Base-by-base conservation (phyloP, 179 eudicot genomes). In the Beta lomatogona region DNA sequence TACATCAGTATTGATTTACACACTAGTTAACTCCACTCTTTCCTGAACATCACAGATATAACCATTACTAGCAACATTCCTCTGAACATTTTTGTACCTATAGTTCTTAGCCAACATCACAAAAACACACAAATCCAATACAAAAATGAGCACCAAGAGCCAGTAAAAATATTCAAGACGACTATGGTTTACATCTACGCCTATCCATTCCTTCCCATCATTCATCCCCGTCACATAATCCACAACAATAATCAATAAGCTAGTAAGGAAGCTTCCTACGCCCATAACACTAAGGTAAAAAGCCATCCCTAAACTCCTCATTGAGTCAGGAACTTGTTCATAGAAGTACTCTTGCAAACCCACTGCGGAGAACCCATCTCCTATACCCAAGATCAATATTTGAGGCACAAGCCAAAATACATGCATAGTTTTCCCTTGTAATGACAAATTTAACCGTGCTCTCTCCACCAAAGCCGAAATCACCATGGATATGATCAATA, bases 331-430 rank as follows among this genome's bases (percentile, higher is more conserved):
- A n/a, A 89, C 94, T 83, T 93, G 92, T 22, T 89, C 94, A 52
- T 93, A 93, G 76, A 89, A 92, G 48, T 84, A 92, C 84, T 93
- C 97, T 84, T 93, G 97, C 83, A 93, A 72, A 4, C 95, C 96
- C 9, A 92, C 97, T 1, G 92, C 80, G 4, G 92, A 82, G 66
- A 92, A 91, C 63, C 90, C 90, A 50, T 93, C 96, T n/a, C 86
- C 97, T 3, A 92, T 67, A 3, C 93, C 95, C 0, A 88, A 45
- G 18, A 92, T 72, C 1, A 92, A 25, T 81, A 77, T 87, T 55
- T 92, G 94, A 4, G 96, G 97, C 7, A 86, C 90, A n/a, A 93
- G 78, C 97, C 96, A 93, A 48, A 88, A 85, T 5, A 81, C 92
- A 75, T 89, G 92, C 86, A 89, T 81, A 0, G 7, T 50, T 12